Base-by-base conservation (phyloP, 1,284 basidiomycete species). In the Sphaerobolus stellatus region DNA sequence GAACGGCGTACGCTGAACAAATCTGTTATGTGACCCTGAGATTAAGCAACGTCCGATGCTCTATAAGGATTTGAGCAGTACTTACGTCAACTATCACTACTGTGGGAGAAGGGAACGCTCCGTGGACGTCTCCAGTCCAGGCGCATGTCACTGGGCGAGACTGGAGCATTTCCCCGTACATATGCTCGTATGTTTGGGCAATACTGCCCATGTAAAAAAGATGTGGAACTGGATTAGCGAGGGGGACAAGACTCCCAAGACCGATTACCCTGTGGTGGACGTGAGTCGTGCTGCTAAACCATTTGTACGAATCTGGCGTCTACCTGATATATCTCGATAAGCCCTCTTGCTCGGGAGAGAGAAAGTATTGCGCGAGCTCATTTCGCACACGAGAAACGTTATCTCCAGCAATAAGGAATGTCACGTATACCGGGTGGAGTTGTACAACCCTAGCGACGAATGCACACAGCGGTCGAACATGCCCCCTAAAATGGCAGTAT, bases 381-480 rank as follows among this genome's bases (percentile, higher is more conserved):
- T 34, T 16, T 28, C 36, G 30, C 14, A 54, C 52, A 18, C 52
- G 52, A 36, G 33, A 54, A 38, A 54, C 46, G 25, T 54, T 54
- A 36, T 54, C 52, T 1, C 52, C 52, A 13, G 52, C 52, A 22
- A 54, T 54, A 4, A 54, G 31, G 18, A 54, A 54, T 29, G 52
- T 54, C 29, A 54, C 36, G 14, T 38, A 28, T 16, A 41, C 52
- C 5, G 52, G 45, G 14, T 48, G 52, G 6, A 48, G 25, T 27
- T 54, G 52, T 28, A 54, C 33, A n/a, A 54, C 33, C 6, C 52
- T 29, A 13, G 52, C 29, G 4, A 54, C 22, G 34, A 54, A 54
- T 22, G 52, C 52, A 43, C 52, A 54, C 22, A 54, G 44, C 24
- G 52, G 52, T n/a, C 52, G 52, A n/a, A 54, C 52, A 40, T 54